phyloP scores from a whole-genome alignment of 352 stramenopile species.

The Pythium insidiosum region DNA sequence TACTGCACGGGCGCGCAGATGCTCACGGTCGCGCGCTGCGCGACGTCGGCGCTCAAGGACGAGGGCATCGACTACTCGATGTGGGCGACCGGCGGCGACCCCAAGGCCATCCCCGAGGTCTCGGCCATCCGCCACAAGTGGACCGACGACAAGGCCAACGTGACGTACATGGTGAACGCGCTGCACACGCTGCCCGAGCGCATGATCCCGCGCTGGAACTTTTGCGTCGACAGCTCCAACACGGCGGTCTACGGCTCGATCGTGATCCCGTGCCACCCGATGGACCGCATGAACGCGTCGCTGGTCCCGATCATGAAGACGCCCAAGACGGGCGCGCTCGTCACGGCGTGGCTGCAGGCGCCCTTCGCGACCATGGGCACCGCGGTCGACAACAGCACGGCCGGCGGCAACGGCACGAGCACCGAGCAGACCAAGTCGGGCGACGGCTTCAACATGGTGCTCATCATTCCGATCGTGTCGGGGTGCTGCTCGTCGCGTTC shows the following conservation, averaged over 20 bases:
- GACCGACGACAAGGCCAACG: background rate
- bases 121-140: background rate
- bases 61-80: slow-evolving; percentile 1
- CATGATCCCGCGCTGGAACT: background rate
- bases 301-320: background rate
- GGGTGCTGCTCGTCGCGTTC: background rate
- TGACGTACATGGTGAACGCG: slow-evolving; percentile 1
- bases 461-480: background rate
- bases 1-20: slow-evolving; percentile 9
- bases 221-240: background rate
- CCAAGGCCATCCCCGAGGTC: slow-evolving; percentile 2
- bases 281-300: background rate
- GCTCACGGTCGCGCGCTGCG: slow-evolving; percentile 3
- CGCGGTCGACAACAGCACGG: no score
- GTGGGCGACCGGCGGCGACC: slow-evolving; percentile 7
- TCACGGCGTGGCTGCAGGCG: slow-evolving; percentile 7
- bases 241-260: background rate
- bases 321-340: background rate
- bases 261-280: slow-evolving; percentile 4
- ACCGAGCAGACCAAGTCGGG: no score
- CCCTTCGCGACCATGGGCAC: no score
- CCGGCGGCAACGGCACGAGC: no score
- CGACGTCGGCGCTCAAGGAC: background rate
- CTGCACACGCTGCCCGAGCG: slow-evolving; percentile 2
- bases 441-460: slow-evolving; percentile 1